Evolutionary conservation across 2,329 filamentous ascomycete genomes (phyloP).

Genomic region (Colletotrichum incanum): DNA sequence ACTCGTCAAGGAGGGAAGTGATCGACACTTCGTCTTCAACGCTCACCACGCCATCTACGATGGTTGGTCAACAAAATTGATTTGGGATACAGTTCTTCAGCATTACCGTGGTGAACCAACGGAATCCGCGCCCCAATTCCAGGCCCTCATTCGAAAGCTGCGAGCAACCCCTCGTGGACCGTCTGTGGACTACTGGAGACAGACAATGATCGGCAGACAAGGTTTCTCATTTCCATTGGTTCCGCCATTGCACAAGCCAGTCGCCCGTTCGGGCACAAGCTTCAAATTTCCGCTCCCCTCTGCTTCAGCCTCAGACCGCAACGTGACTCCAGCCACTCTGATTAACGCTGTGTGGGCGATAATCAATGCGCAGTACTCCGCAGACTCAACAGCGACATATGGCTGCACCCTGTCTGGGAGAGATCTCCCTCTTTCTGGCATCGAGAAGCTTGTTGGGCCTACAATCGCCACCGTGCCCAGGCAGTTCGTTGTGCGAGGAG

Average conservation of each 20-base stretch:
- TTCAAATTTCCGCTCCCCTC: not conserved
- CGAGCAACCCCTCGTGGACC: not conserved
- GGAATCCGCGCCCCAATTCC: not conserved
- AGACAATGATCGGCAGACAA: not conserved
- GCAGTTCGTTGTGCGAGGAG: not conserved
- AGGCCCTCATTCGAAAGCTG: not conserved
- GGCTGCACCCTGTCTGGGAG: not conserved
- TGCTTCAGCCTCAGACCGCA: not conserved
- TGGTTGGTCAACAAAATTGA: not conserved
- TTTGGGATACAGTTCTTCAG: not conserved
- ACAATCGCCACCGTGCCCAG: not conserved
- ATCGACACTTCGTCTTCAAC: too few species aligned
- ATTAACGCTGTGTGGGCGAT: not conserved
- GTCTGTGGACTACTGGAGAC: not conserved
- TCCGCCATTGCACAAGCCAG: not conserved
- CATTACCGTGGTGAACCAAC: not conserved
- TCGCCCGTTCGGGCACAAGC: not conserved
- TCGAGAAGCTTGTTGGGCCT: not conserved
- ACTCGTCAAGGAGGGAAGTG: too few species aligned
- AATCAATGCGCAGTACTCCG: not conserved
- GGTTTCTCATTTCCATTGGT: not conserved
- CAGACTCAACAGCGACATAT: not conserved
- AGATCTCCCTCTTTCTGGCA: not conserved
- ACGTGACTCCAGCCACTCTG: not conserved
- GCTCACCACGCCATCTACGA: not conserved